phyloP scores from a whole-genome alignment of 2,329 filamentous ascomycete genomes.

The Colletotrichum orbiculare region DNA sequence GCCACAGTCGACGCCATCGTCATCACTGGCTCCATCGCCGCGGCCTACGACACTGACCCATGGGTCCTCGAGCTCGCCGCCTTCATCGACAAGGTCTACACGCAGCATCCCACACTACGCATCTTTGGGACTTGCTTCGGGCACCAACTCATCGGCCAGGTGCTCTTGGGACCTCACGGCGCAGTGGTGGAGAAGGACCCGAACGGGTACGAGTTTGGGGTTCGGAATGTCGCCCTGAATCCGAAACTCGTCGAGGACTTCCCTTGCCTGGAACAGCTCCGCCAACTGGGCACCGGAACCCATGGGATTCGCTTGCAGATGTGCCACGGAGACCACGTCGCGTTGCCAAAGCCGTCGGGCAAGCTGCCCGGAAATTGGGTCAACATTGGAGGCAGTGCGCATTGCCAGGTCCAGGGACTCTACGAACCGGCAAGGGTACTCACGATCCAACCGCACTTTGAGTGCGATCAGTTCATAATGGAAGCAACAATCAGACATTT shows the following conservation, averaged over 20 bases:
- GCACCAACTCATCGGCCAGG: conserved; percentile 59
- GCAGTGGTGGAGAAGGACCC: conserved; percentile 49
- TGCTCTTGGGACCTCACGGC: conserved; percentile 42
- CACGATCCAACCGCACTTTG: conserved; percentile 60
- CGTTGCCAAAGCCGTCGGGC: conserved; percentile 1
- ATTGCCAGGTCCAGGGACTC: conserved; percentile 56
- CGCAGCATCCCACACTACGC: conserved; percentile 43
- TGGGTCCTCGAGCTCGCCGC: conserved; percentile 58
- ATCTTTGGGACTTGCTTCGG: conserved; percentile 61
- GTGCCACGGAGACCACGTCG: conserved; percentile 57
- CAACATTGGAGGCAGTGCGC: conserved; percentile 53
- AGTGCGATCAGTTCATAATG: conserved; percentile 55
- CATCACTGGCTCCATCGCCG: conserved; percentile 50
- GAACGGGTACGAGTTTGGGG: conserved; percentile 58
- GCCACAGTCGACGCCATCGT: conserved; percentile 45
- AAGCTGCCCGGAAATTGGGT: conserved; percentile 51
- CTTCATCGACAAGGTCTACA: conserved; percentile 48
- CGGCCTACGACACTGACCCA: conserved; percentile 54
- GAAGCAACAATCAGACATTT: conserved; percentile 41
- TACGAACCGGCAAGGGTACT: conserved; percentile 52
- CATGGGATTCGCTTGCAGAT: conserved; percentile 53
- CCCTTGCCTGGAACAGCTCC: conserved; percentile 45
- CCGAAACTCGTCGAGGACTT: conserved; percentile 54
- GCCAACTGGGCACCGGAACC: background rate
- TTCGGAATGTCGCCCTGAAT: conserved; percentile 53